phyloP scores from a whole-genome alignment of 179 eudicot species.

The Amaranthus tricolor region DNA sequence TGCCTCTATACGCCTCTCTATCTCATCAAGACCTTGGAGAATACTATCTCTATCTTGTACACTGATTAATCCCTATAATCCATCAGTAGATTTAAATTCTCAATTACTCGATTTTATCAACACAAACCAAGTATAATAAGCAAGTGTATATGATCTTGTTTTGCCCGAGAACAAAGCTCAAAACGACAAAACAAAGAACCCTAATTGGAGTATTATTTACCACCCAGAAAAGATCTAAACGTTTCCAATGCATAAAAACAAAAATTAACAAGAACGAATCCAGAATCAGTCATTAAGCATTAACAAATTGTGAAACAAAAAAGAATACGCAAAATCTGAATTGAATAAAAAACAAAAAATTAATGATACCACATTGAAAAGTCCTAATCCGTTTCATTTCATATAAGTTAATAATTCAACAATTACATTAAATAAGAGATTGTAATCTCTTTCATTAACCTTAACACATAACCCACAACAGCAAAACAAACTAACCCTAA shows the following conservation, averaged over 20 bases:
- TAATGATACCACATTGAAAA: no score
- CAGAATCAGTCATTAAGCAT: no score
- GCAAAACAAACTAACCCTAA: not conserved
- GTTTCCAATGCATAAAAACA: no score
- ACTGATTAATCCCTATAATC: constrained; percentile 67
- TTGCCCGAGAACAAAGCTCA: not conserved
- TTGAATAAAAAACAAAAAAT: no score
- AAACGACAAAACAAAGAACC: constrained; percentile 10
- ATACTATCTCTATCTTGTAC: constrained; percentile 65
- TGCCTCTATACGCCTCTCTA: constrained; percentile 67
- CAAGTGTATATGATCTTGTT: not conserved
- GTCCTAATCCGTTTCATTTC: no score
- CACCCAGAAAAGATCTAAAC: no score
- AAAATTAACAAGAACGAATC: no score
- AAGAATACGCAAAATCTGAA: no score
- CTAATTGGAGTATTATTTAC: not conserved
- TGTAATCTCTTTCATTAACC: not conserved
- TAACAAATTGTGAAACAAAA: no score
- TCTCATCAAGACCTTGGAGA: constrained; percentile 65
- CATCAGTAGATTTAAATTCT: constrained; percentile 9
- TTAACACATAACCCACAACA: not conserved
- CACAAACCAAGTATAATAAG: no score
- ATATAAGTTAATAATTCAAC: no score
- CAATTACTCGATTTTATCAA: not conserved
- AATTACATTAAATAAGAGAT: no score